These are phyloP conservation scores for Auricularia cornea DNA, from an alignment of 768 basidiomycete species.

Conservation along the genomic window DNA sequence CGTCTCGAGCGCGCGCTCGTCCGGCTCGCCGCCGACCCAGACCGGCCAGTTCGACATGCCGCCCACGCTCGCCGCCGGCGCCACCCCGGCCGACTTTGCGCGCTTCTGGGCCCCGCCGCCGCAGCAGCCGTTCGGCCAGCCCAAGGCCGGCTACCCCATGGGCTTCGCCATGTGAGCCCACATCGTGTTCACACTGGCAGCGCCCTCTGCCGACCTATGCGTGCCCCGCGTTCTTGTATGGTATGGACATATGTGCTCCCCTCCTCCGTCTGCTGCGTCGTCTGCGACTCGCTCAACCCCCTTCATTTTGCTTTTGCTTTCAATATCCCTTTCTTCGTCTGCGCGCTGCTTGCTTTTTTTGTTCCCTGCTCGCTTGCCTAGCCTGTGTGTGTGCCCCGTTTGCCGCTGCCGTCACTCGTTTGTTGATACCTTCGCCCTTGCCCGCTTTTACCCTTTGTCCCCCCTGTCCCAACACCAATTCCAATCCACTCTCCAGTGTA, in stretches of 20 bases:
- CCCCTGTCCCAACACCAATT: too few species aligned
- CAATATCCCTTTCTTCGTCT: not conserved
- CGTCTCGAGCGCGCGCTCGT: not conserved
- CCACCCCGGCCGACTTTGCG: not conserved
- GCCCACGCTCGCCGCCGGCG: not conserved
- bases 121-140: not conserved
- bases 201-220: too few species aligned
- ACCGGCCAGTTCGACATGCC: not conserved
- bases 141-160: not conserved
- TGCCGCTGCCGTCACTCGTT: not conserved
- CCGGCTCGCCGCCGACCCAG: not conserved
- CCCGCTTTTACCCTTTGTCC: not conserved
- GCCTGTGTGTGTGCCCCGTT: not conserved
- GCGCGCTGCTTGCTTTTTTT: not conserved
- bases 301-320: not conserved
- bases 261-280: not conserved
- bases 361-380: not conserved
- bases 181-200: too few species aligned
- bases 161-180: not conserved
- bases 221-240: too few species aligned
- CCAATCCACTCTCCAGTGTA: too few species aligned
- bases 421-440: not conserved
- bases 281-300: not conserved
- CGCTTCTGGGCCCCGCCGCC: not conserved
- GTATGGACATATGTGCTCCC: too few species aligned